phyloP scores from a whole-genome alignment of 371 early-diverging fungal genomes.

The Dinochytrium kinnereticum region DNA sequence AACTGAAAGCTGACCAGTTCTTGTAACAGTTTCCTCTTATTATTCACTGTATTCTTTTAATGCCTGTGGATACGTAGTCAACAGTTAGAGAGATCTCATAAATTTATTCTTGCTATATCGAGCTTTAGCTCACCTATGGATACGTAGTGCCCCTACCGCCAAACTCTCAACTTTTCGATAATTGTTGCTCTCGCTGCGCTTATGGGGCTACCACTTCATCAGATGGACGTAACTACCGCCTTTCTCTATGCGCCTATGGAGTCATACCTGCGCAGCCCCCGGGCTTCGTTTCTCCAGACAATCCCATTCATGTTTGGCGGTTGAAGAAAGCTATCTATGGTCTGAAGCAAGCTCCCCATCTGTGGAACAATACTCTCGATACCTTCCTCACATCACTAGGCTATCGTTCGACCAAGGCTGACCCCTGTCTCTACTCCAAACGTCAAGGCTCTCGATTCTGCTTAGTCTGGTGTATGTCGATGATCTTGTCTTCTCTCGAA shows the following conservation, averaged over 20 bases:
- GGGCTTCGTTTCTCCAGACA: background rate
- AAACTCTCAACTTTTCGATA: no score
- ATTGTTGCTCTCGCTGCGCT: background rate
- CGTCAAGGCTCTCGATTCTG: background rate
- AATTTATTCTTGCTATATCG: no score
- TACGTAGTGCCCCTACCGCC: no score
- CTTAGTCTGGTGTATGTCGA: background rate
- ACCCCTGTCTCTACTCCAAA: background rate
- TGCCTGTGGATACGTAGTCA: no score
- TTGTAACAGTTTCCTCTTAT: no score
- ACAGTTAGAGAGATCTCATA: no score
- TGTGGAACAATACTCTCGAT: background rate
- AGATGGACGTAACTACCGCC: constrained; percentile 1
- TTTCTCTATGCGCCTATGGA: background rate
- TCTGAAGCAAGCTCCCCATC: background rate
- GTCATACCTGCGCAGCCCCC: background rate
- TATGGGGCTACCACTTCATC: background rate
- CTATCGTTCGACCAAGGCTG: background rate
- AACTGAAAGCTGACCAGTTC: no score
- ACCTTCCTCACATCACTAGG: background rate
- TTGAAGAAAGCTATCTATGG: background rate
- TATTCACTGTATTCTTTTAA: no score
- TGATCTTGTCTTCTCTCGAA: background rate
- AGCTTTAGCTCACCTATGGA: no score
- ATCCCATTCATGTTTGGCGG: background rate